phyloP scores from a whole-genome alignment of 129 eudicot species.

The Lonicera japonica region DNA sequence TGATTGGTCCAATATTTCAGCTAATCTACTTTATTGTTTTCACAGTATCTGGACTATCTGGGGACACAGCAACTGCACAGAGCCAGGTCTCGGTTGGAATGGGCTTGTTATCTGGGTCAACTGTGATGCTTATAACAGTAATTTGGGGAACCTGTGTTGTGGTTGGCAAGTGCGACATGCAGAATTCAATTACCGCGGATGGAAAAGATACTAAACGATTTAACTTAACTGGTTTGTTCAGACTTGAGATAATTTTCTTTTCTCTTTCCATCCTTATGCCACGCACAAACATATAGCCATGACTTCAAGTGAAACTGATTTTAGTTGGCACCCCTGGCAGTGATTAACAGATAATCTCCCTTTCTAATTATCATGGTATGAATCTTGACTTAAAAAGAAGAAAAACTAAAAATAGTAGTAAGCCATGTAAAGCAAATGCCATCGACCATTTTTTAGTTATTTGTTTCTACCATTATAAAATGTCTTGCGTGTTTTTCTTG shows the following conservation, averaged over 20 bases:
- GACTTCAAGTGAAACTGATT: neutral
- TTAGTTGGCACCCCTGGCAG: too few relatives aligned
- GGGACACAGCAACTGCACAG: slow-evolving; percentile 47
- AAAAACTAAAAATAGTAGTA: too few relatives aligned
- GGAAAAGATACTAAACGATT: slow-evolving; percentile 48
- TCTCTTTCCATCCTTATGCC: neutral
- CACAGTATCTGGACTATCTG: slow-evolving; percentile 65
- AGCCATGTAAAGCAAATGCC: too few relatives aligned
- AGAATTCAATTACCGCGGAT: slow-evolving; percentile 39
- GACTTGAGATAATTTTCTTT: neutral
- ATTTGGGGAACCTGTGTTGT: slow-evolving; percentile 59
- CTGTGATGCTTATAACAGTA: slow-evolving; percentile 51
- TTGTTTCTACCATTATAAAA: too few relatives aligned
- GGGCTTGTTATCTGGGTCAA: slow-evolving; percentile 56
- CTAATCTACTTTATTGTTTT: neutral
- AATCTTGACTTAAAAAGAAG: too few relatives aligned
- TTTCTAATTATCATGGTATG: too few relatives aligned
- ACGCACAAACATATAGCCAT: neutral
- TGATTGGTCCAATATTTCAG: neutral
- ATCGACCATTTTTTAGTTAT: too few relatives aligned
- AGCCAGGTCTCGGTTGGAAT: slow-evolving; percentile 51
- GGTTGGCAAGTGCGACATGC: slow-evolving; percentile 44
- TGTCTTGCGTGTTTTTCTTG: too few relatives aligned
- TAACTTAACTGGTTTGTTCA: slow-evolving; percentile 27
- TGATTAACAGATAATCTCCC: too few relatives aligned